Evolutionary conservation across 805 yeast species (phyloP).

Genomic region (Kuraishia hungarica): DNA sequence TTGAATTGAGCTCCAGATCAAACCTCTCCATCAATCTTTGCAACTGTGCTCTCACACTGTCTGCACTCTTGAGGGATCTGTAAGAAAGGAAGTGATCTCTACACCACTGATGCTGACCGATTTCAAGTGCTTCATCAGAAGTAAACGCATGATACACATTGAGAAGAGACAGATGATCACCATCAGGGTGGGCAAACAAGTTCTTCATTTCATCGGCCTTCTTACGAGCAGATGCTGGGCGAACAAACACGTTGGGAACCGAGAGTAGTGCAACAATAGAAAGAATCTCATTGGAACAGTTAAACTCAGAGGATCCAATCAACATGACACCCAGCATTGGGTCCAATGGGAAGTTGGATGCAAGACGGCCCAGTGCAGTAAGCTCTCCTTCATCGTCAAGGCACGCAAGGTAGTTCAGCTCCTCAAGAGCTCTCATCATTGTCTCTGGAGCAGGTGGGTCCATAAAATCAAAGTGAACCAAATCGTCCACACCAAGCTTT

Average conservation of each 20-base stretch:
- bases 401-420: slow-evolving; percentile 83
- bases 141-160: slow-evolving; percentile 84
- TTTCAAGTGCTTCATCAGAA: slow-evolving; percentile 59
- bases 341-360: slow-evolving; percentile 91
- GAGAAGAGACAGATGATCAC: slow-evolving; percentile 87
- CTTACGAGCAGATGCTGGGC: slow-evolving; percentile 83
- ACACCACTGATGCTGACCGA: slow-evolving; percentile 78
- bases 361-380: slow-evolving; percentile 82
- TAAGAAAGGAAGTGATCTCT: slow-evolving; percentile 80
- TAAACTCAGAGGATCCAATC: slow-evolving; percentile 76
- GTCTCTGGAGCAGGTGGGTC: slow-evolving; percentile 99
- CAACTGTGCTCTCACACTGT: slow-evolving; percentile 78
- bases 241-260: slow-evolving; percentile 89
- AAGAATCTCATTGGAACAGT: slow-evolving; percentile 83
- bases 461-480: slow-evolving; percentile 97
- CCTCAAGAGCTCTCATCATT: slow-evolving; percentile 98
- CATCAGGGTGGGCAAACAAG: slow-evolving; percentile 85
- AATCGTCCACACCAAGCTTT: slow-evolving; percentile 89
- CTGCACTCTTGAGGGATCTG: slow-evolving; percentile 81
- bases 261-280: slow-evolving; percentile 85
- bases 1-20: slow-evolving; percentile 64
- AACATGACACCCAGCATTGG: slow-evolving; percentile 93
- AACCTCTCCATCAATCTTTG: slow-evolving; percentile 74
- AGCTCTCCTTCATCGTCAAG: slow-evolving; percentile 86
- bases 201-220: slow-evolving; percentile 88